Conservation (phyloP, 225 moss, liverwort and hornwort species). For the Thuidium tamariscinum region DNA sequence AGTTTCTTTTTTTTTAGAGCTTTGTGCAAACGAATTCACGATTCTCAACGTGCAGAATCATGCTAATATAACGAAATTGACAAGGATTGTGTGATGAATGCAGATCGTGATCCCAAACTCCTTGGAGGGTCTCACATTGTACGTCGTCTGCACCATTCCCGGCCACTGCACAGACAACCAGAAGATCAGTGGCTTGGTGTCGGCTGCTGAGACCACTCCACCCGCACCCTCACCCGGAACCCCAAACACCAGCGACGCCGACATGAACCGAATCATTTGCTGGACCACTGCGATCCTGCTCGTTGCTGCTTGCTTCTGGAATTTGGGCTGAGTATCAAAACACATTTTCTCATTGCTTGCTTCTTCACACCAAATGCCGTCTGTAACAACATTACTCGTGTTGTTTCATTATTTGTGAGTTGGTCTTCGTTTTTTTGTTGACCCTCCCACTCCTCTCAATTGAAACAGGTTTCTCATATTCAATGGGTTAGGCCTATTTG, state of each 20-base stretch:
- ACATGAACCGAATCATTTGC: conserved; percentile 29
- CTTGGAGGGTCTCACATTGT: neutral
- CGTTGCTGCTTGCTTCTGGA: conserved; percentile 31
- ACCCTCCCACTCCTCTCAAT: no score
- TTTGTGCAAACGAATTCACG: neutral
- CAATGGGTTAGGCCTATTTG: no score
- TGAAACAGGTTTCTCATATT: no score
- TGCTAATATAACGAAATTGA: neutral
- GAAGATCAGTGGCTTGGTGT: conserved; percentile 8
- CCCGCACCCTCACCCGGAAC: neutral
- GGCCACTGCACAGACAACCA: conserved; percentile 23
- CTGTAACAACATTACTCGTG: neutral
- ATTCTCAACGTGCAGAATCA: neutral
- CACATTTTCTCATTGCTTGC: no score
- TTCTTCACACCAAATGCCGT: no score
- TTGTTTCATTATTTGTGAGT: neutral
- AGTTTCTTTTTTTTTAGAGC: neutral
- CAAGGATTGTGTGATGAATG: neutral
- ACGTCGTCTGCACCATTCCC: conserved; percentile 12
- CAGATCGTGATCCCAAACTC: neutral
- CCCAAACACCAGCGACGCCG: neutral
- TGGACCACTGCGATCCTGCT: conserved; percentile 46
- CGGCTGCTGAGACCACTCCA: neutral
- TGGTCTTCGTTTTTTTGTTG: no score
- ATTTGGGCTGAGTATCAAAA: neutral